phyloP scores from a whole-genome alignment of 2,329 filamentous ascomycete genomes.

The Paracorniculantispora psalliotae region DNA sequence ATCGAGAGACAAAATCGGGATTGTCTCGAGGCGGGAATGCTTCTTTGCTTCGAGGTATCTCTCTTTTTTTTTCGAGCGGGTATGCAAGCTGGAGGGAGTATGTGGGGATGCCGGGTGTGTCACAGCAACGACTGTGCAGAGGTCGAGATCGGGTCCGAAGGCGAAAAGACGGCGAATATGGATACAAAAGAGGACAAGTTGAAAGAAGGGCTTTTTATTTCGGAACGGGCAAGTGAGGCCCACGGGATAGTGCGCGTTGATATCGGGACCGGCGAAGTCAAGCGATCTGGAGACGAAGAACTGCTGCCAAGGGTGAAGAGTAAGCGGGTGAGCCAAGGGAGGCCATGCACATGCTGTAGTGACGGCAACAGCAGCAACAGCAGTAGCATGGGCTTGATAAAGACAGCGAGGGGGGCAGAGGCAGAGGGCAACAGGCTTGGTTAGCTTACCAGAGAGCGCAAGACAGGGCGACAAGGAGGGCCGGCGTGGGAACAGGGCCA shows the following conservation, averaged over 20 bases:
- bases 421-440: not conserved
- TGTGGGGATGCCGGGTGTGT: conserved; percentile 13
- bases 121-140: conserved; percentile 13
- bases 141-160: not conserved
- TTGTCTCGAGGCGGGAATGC: conserved; percentile 7
- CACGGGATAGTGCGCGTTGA: not conserved
- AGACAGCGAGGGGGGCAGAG: not conserved
- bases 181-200: not conserved
- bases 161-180: not conserved
- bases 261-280: conserved; percentile 9
- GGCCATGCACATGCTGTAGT: no score
- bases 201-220: not conserved
- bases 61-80: conserved; percentile 12
- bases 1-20: not conserved
- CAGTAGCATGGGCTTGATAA: not conserved
- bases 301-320: conserved; percentile 7
- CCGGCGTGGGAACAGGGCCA: not conserved
- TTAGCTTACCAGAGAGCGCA: conserved; percentile 7
- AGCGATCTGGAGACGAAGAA: conserved; percentile 2
- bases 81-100: conserved; percentile 6
- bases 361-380: not conserved
- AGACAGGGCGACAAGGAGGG: conserved; percentile 8
- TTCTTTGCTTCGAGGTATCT: conserved; percentile 1
- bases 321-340: conserved; percentile 12
- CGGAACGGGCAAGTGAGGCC: not conserved